A percentile compares a stretch with the other conserved stretches of the same genome.
Evolutionary conservation across 805 yeast species (phyloP).

Genomic region (Saccharomyces mikatae): DNA sequence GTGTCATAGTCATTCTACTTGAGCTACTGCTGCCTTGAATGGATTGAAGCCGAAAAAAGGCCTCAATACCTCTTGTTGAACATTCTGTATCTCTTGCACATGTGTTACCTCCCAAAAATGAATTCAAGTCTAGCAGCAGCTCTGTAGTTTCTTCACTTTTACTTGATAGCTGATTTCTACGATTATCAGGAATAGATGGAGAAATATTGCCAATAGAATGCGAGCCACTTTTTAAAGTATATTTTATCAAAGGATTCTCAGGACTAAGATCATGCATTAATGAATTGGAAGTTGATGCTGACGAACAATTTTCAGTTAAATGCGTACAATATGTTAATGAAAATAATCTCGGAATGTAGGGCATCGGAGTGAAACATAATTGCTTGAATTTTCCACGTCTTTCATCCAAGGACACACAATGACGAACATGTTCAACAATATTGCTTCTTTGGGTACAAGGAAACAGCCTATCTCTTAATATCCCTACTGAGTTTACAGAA

Average conservation of each 20-base stretch:
- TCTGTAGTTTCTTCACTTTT: not conserved
- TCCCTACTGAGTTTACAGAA: conserved; percentile 59
- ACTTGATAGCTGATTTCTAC: not conserved
- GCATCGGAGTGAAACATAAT: conserved; percentile 41
- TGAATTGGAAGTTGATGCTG: not conserved
- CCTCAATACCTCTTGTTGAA: conserved; percentile 6
- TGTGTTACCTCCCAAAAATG: not conserved
- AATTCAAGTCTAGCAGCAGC: not conserved
- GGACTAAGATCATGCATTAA: not conserved
- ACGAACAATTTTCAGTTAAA: not conserved
- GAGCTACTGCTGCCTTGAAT: not conserved
- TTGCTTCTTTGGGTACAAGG: conserved; percentile 47
- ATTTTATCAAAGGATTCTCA: conserved; percentile 2
- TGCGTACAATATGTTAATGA: conserved; percentile 13
- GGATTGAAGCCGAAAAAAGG: conserved; percentile 3
- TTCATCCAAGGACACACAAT: conserved; percentile 62
- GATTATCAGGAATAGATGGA: not conserved
- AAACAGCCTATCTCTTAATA: conserved; percentile 48
- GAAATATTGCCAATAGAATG: not conserved
- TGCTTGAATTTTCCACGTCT: conserved; percentile 57
- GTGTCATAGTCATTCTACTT: conserved; percentile 7
- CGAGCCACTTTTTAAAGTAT: not conserved
- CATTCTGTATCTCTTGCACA: conserved; percentile 1
- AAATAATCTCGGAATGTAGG: conserved; percentile 29
- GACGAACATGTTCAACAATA: conserved; percentile 52